Evolutionary conservation across 768 basidiomycete species (phyloP).

Genomic region (Termitomyces sp.): DNA sequence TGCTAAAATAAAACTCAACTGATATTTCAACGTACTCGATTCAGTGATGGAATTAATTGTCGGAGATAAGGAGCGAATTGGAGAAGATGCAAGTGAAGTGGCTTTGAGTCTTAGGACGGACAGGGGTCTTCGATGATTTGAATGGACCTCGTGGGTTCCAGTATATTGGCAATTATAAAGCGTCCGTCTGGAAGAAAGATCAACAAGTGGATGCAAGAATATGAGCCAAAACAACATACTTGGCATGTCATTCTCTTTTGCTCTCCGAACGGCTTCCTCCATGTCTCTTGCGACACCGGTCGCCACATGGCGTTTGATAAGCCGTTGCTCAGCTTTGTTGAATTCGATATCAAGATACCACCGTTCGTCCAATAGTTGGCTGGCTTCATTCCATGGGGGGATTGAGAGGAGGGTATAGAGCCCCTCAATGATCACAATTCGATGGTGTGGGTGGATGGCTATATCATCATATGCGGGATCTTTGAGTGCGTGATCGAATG

Average conservation of each 20-base stretch:
- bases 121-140: conserved; percentile 19
- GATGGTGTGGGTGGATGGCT: conserved; percentile 54
- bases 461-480: conserved; percentile 68
- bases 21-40: no score
- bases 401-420: conserved; percentile 79
- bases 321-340: conserved; percentile 48
- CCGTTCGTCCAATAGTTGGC: conserved; percentile 65
- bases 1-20: no score
- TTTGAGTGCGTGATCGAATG: conserved; percentile 84
- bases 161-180: conserved; percentile 38
- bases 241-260: conserved; percentile 73
- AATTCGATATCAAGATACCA: conserved; percentile 66
- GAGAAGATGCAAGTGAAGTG: not conserved
- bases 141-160: conserved; percentile 40
- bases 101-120: not conserved
- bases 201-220: not conserved
- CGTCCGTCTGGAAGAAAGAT: conserved; percentile 32
- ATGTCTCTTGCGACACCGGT: conserved; percentile 67
- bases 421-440: conserved; percentile 85
- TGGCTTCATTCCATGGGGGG: conserved; percentile 67
- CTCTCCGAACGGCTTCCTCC: conserved; percentile 64
- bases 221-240: conserved; percentile 36
- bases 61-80: no score
- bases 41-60: no score
- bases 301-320: conserved; percentile 70